These are phyloP conservation scores for Sapria himalayana DNA, from an alignment of 345 rosid species.

Conservation along the genomic window DNA sequence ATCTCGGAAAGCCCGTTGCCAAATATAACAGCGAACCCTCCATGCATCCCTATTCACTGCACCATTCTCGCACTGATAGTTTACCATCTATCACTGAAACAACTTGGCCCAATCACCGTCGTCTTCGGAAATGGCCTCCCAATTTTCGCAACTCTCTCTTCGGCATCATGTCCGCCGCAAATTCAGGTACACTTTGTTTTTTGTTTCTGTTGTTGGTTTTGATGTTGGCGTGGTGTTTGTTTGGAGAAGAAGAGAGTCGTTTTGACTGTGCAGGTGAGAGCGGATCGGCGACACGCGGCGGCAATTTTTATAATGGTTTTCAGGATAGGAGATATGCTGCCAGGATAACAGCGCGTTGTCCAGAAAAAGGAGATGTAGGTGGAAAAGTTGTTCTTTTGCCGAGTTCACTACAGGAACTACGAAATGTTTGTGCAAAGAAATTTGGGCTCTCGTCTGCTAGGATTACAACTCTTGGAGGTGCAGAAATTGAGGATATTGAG, in stretches of 20 bases:
- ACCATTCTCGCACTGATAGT: no score
- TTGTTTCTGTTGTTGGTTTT: background rate
- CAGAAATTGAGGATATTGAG: slow-evolving; percentile 54
- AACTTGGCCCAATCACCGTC: slow-evolving; percentile 14
- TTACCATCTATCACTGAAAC: slow-evolving; percentile 12
- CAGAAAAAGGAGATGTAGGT: slow-evolving; percentile 17
- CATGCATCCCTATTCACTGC: slow-evolving; percentile 16
- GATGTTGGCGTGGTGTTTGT: background rate
- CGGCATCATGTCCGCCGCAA: slow-evolving; percentile 57
- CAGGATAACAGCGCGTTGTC: slow-evolving; percentile 45
- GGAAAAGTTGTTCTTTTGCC: slow-evolving; percentile 44
- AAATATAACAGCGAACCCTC: slow-evolving; percentile 45
- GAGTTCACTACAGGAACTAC: slow-evolving; percentile 32
- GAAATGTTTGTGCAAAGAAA: slow-evolving; percentile 26
- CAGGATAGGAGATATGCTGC: slow-evolving; percentile 10
- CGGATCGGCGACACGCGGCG: slow-evolving; percentile 7
- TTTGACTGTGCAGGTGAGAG: slow-evolving; percentile 16
- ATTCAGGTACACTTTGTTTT: slow-evolving; percentile 16
- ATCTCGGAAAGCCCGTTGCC: slow-evolving; percentile 16
- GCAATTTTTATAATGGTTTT: slow-evolving; percentile 4
- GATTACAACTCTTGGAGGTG: slow-evolving; percentile 37
- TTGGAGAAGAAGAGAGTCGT: background rate
- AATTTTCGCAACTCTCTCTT: slow-evolving; percentile 49
- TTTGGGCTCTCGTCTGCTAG: slow-evolving; percentile 25
- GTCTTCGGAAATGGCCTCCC: slow-evolving; percentile 25